Percentiles rank a stretch among this genome's conserved stretches.
phyloP scores from a whole-genome alignment of 1,139 yeast species.

The Hemisphaericaspora xylofermentans region DNA sequence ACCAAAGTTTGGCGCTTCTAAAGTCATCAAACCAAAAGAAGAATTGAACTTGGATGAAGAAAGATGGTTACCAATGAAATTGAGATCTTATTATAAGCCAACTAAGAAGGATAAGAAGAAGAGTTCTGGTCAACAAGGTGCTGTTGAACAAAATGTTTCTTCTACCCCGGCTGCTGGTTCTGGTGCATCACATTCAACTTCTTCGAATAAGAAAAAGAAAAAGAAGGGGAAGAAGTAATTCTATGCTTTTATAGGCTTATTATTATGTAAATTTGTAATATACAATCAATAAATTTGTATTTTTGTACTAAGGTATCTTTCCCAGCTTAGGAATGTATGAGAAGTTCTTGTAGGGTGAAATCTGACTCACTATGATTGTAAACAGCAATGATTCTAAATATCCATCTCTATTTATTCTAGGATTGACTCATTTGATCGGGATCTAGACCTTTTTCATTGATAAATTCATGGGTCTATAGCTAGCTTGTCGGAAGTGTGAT shows the following conservation, averaged over 20 bases:
- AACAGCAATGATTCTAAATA: too few species aligned
- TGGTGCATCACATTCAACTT: conserved; percentile 15
- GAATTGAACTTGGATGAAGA: conserved; percentile 48
- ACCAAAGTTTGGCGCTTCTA: conserved; percentile 40
- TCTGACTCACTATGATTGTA: too few species aligned
- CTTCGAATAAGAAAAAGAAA: conserved; percentile 44
- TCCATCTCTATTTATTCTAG: too few species aligned
- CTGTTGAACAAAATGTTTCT: conserved; percentile 41
- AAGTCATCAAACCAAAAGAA: conserved; percentile 31
- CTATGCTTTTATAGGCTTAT: neutral
- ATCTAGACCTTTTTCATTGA: too few species aligned
- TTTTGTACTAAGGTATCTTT: too few species aligned
- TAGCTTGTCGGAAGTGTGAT: too few species aligned
- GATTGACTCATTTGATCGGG: too few species aligned
- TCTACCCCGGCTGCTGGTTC: conserved; percentile 19
- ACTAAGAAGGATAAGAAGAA: conserved; percentile 60
- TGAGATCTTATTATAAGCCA: conserved; percentile 80
- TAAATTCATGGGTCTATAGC: too few species aligned
- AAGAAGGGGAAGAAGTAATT: conserved; percentile 48
- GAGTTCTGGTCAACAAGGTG: conserved; percentile 70
- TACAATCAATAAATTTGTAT: neutral
- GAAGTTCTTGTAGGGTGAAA: too few species aligned
- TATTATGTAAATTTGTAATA: neutral
- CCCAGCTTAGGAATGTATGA: too few species aligned
- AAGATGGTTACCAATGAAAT: conserved; percentile 89